Evolutionary conservation across 352 stramenopile species (phyloP), one percentile per base, ranked within the genome.

Genomic region (Globisporangium megalacanthum): DNA sequence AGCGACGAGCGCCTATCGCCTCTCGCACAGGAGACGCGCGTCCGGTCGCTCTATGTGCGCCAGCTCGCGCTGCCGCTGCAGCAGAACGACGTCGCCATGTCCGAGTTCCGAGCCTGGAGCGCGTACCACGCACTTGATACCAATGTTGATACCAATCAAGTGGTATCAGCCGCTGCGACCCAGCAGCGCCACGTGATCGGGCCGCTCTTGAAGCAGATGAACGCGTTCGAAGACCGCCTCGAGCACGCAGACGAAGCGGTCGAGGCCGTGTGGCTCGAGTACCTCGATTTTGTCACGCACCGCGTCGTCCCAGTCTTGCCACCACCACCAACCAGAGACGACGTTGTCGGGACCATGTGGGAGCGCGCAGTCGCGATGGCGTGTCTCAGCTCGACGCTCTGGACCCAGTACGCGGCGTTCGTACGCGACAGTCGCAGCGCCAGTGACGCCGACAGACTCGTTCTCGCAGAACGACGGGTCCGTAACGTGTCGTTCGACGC

Each of bases 401-500:
- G 81, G 81, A 29, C 49, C 8, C 79, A 72, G 48, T 92, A 92
- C 59, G 31, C 76, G 10, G 60, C 71, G 13, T 88, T 71, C 22
- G 13, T 73, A 15, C 9, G 9, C 9, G 25, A 20, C 19, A 20
- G n/a, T 14, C 17, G 3, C 6, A 37, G 15, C n/a, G 3, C 44
- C 14, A 47, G 15, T n/a, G 54, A 60, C n/a, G 64, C 47, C 4
- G 58, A 58, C 10, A 55, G 37, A 2, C 33, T 64, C 5, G 68
- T 55, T 14, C 33, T 89, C 19, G 53, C 25, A 10, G 63, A 58
- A 33, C 70, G 79, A 29, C 76, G 75, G 15, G 71, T 84, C 39
- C 77, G 77, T 9, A 92, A 92, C 49, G 67, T 89, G 19, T 79
- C 76, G 1, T 88, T 87, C 29, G 79, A 92, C 53, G 84, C 81